A percentile compares a stretch with the other conserved stretches of the same genome.
These are phyloP conservation scores for Ensete glaucum DNA, from an alignment of 176 grass and related monocot genomes.

Conservation along the genomic window DNA sequence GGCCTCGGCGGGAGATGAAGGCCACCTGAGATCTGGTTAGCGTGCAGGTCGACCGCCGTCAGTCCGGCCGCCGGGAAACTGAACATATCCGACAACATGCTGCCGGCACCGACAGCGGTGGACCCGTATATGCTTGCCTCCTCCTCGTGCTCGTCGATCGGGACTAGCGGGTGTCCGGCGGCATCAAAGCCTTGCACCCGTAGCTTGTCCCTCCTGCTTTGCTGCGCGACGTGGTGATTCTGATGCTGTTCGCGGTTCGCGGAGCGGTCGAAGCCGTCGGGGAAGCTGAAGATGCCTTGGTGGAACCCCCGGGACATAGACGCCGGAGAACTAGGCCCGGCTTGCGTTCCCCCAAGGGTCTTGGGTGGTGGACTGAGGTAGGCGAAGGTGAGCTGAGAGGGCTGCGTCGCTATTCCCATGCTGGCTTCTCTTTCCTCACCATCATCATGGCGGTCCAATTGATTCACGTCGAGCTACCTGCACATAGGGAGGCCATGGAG, in stretches of 20 bases:
- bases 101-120: conserved; percentile 37
- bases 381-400: conserved; percentile 29
- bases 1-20: conserved; percentile 32
- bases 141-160: conserved; percentile 32
- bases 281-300: conserved; percentile 58
- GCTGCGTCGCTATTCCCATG: conserved; percentile 84
- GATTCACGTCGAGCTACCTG: background rate
- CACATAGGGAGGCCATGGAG: background rate
- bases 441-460: background rate
- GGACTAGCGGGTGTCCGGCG: conserved; percentile 36
- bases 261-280: conserved; percentile 30
- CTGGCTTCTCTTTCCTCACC: conserved; percentile 29
- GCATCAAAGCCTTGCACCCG: conserved; percentile 68
- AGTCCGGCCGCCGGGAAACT: conserved; percentile 48
- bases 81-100: conserved; percentile 99
- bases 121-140: conserved; percentile 49
- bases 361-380: conserved; percentile 13
- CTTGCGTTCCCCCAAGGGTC: background rate
- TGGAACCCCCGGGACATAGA: conserved; percentile 99
- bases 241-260: conserved; percentile 32
- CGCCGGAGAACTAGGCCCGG: conserved; percentile 1
- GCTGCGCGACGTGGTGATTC: conserved; percentile 67
- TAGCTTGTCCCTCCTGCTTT: conserved; percentile 90
- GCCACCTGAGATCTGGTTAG: conserved; percentile 59
- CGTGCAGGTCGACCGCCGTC: conserved; percentile 61